These are phyloP conservation scores for Botryotinia globosa DNA, from an alignment of 2,329 filamentous ascomycete genomes.

Conservation along the genomic window DNA sequence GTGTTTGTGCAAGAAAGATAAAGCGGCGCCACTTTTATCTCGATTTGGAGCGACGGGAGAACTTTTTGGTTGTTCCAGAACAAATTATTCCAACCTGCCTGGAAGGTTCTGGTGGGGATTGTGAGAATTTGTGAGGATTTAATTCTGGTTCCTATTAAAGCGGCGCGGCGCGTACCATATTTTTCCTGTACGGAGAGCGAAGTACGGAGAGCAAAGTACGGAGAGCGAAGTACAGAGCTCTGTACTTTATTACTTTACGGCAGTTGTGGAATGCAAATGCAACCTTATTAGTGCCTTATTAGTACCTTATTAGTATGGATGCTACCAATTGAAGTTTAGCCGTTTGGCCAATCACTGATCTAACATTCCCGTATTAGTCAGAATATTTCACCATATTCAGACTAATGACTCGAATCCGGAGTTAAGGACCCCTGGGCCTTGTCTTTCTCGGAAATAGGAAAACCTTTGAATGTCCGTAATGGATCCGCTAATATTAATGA, in stretches of 20 bases:
- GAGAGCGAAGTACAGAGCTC: no score
- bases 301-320: no score
- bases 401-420: not conserved
- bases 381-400: not conserved
- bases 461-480: not conserved
- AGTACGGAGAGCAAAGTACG: no score
- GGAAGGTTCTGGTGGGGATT: not conserved
- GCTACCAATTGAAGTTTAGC: not conserved
- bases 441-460: not conserved
- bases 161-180: not conserved
- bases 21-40: not conserved
- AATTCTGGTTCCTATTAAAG: not conserved
- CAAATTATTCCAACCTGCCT: no score
- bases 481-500: not conserved
- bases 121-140: not conserved
- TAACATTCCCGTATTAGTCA: not conserved
- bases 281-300: no score
- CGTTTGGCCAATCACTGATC: accelerated
- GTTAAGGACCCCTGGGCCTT: not conserved
- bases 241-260: no score
- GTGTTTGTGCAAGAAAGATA: not conserved
- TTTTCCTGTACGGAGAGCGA: not conserved
- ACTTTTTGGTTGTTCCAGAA: not conserved
- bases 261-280: not conserved
- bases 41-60: no score